Evolutionary conservation across 805 yeast species (phyloP).

Genomic region (Ascoidea tarda): DNA sequence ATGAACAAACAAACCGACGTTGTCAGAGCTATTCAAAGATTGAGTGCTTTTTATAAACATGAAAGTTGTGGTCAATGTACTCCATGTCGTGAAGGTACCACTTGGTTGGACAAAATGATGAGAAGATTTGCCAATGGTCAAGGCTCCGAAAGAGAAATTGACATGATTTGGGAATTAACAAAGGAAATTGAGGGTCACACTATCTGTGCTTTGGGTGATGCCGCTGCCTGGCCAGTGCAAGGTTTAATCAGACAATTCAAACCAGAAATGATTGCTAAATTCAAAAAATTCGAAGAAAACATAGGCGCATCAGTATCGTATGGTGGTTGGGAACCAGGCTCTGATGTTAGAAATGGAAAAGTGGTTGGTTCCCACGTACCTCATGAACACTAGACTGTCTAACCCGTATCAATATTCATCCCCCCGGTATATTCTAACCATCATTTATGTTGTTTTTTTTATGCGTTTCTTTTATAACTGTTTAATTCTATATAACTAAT

Average conservation of each 20-base stretch:
- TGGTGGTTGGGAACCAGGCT: conserved; percentile 60
- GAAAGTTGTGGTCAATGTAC: conserved; percentile 94
- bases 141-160: conserved; percentile 71
- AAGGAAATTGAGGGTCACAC: conserved; percentile 87
- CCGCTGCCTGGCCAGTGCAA: conserved; percentile 90
- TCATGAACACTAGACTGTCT: no score
- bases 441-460: no score
- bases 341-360: no score
- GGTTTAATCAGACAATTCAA: conserved; percentile 77
- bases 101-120: conserved; percentile 78
- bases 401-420: no score
- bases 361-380: no score
- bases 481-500: no score
- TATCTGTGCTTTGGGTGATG: conserved; percentile 86
- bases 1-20: conserved; percentile 81
- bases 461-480: no score
- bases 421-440: no score
- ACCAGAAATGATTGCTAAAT: conserved; percentile 69
- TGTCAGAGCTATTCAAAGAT: conserved; percentile 74
- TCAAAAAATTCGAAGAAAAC: conserved; percentile 40
- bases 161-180: conserved; percentile 70
- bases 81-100: conserved; percentile 89
- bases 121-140: conserved; percentile 68
- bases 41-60: conserved; percentile 75
- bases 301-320: conserved; percentile 32